phyloP scores from a whole-genome alignment of 371 early-diverging fungal genomes.

The Mortierella sp. region DNA sequence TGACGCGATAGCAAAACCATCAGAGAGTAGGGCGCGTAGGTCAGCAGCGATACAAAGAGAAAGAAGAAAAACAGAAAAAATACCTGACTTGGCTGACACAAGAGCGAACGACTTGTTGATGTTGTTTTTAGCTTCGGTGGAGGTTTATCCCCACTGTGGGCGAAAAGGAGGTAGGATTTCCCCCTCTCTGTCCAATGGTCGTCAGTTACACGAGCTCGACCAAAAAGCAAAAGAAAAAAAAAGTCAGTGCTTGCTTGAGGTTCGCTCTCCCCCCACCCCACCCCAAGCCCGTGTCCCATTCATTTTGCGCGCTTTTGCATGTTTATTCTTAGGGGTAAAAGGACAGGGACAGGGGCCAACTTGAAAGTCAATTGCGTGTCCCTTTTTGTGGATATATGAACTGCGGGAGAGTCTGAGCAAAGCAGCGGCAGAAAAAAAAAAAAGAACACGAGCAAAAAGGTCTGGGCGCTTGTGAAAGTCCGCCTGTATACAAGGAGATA shows the following conservation, averaged over 20 bases:
- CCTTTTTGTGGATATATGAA: conserved; percentile 7
- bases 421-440: background rate
- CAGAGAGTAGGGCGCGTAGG: background rate
- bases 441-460: conserved; percentile 19
- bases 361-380: conserved; percentile 7
- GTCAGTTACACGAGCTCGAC: background rate
- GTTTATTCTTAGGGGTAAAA: background rate
- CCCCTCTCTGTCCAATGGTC: background rate
- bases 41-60: background rate
- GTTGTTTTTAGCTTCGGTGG: background rate
- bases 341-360: background rate
- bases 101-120: background rate
- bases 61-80: background rate
- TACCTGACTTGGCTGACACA: background rate
- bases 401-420: background rate
- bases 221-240: background rate
- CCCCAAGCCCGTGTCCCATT: background rate
- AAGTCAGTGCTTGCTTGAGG: background rate
- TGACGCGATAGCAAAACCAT: background rate
- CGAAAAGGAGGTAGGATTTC: background rate
- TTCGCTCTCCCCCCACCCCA: background rate
- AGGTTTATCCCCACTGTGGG: background rate
- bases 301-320: background rate
- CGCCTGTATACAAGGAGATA: background rate
- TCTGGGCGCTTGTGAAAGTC: conserved; percentile 26